Evolutionary conservation across 2,329 filamentous ascomycete genomes (phyloP), one percentile per base, ranked within the genome.

Genomic region (Lachnellula hyalina): DNA sequence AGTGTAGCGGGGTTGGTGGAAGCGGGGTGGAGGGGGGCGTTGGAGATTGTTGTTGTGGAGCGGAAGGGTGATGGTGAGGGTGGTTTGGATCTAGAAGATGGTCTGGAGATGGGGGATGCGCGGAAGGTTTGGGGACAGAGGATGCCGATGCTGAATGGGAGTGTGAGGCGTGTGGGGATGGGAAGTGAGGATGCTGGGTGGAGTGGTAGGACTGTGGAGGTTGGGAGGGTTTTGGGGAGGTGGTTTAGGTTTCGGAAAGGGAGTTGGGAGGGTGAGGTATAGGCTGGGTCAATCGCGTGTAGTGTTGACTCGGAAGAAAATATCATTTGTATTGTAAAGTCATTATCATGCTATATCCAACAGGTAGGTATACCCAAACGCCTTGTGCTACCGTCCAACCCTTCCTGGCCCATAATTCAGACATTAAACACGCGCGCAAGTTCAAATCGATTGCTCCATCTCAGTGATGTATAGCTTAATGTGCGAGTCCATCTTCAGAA

Each of bases 401-500:
- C 54, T 48, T 53, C 42, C 49, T 42, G 51, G 42, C 40, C 46
- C 12, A 49, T 44, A 50, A 28, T 42, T 44, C 46, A 56, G 46
- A 56, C 34, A 61, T 53, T 57, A 40, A 19, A 54, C 23, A 50
- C 48, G 53, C 12, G 32, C 60, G 51, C 14, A 47, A 32, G n/a
- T 23, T 56, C 47, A 65, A 36, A 94, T 83, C 54, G 86, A 87
- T 73, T 96, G 92, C 74, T 97, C 94, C 92, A 99, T 96, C 78
- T 99, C 94, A 4, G 89, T 96, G 68, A 99, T 96, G 76, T 99
- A 99, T 59, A 97, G 78, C 73, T 92, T 93, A 71, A 99, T 95
- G 70, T 99, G 94, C 38, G 90, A 87, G 72, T 97, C 93, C 84
- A 99, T 87, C 83, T 96, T 96, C 69, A 96, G 81, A 73, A 96